phyloP scores from a whole-genome alignment of 2,329 filamentous ascomycete species.

The Teratosphaeria destructans region DNA sequence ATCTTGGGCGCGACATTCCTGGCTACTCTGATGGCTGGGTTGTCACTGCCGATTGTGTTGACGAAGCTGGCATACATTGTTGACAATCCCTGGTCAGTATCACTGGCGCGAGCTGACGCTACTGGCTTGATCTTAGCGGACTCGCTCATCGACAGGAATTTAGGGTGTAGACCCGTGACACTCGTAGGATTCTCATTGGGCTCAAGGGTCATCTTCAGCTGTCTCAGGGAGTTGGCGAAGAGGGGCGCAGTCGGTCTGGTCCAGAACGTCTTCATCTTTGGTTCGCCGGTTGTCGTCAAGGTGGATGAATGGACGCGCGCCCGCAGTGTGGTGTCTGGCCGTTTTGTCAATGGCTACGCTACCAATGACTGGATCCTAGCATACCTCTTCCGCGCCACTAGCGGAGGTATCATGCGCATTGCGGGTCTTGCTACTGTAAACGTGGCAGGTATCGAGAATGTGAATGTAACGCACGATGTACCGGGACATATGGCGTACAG shows the following conservation, averaged over 20 bases:
- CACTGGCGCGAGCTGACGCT: conserved; percentile 75
- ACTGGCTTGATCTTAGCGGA: conserved; percentile 90
- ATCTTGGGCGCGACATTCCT: conserved; percentile 84
- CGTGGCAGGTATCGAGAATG: conserved; percentile 76
- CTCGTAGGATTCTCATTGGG: conserved; percentile 92
- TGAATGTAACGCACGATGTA: conserved; percentile 76
- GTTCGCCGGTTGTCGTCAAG: conserved; percentile 82
- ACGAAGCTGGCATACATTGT: conserved; percentile 94
- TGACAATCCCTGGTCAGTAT: conserved; percentile 98
- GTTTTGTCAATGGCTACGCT: conserved; percentile 90
- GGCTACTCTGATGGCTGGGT: conserved; percentile 77
- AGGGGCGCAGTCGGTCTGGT: conserved; percentile 78
- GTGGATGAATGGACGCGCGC: conserved; percentile 78
- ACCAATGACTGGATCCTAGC: conserved; percentile 91
- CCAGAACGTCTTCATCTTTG: conserved; percentile 93
- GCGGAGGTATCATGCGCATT: conserved; percentile 79
- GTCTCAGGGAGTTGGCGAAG: conserved; percentile 72
- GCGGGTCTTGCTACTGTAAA: conserved; percentile 74
- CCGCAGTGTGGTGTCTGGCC: conserved; percentile 75
- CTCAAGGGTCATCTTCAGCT: conserved; percentile 84
- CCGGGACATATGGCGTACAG: conserved; percentile 96
- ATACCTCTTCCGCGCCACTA: conserved; percentile 90
- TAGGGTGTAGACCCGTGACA: conserved; percentile 84
- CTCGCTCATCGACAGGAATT: conserved; percentile 80
- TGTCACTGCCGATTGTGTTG: conserved; percentile 83